Conservation (phyloP, 495 filamentous ascomycete genomes). For the Aspergillus mulundensis region DNA sequence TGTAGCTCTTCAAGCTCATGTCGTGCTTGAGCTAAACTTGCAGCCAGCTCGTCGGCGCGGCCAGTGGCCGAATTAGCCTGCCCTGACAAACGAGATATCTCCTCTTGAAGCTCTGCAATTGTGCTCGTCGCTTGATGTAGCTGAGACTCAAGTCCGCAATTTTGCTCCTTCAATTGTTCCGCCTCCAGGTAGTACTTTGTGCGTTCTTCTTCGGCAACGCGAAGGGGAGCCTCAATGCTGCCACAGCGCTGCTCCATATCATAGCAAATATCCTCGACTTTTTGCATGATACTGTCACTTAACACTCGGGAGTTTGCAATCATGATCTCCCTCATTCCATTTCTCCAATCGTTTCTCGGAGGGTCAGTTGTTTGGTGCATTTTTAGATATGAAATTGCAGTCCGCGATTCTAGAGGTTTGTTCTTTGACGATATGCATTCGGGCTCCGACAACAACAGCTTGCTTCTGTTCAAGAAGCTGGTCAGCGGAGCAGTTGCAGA, state of each 20-base stretch:
- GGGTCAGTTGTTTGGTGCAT: slow-evolving; percentile 6
- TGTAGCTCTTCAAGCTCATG: slow-evolving; percentile 29
- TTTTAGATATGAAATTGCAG: slow-evolving; percentile 9
- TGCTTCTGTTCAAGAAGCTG: slow-evolving; percentile 17
- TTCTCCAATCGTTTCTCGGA: slow-evolving; percentile 43
- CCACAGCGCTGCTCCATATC: slow-evolving; percentile 54
- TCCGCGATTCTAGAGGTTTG: slow-evolving; percentile 13
- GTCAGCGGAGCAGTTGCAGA: slow-evolving; percentile 7
- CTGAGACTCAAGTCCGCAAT: slow-evolving; percentile 25
- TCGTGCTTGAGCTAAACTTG: slow-evolving; percentile 20
- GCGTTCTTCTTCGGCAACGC: slow-evolving; percentile 40
- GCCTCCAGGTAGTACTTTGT: slow-evolving; percentile 28
- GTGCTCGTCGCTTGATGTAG: slow-evolving; percentile 20
- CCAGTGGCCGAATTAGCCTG: slow-evolving; percentile 24
- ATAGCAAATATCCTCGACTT: slow-evolving; percentile 47
- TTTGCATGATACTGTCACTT: slow-evolving; percentile 41
- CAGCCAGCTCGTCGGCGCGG: slow-evolving; percentile 27
- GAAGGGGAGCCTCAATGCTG: slow-evolving; percentile 46
- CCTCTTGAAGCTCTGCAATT: slow-evolving; percentile 24
- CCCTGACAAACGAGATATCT: slow-evolving; percentile 27
- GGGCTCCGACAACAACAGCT: slow-evolving; percentile 1
- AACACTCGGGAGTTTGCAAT: slow-evolving; percentile 30
- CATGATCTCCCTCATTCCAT: slow-evolving; percentile 32
- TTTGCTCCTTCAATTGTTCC: slow-evolving; percentile 24
- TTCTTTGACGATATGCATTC: slow-evolving; percentile 21